A percentile compares a stretch with the other conserved stretches of the same genome.
phyloP scores from a whole-genome alignment of 352 stramenopile species.

The Blastocystis sp. region DNA sequence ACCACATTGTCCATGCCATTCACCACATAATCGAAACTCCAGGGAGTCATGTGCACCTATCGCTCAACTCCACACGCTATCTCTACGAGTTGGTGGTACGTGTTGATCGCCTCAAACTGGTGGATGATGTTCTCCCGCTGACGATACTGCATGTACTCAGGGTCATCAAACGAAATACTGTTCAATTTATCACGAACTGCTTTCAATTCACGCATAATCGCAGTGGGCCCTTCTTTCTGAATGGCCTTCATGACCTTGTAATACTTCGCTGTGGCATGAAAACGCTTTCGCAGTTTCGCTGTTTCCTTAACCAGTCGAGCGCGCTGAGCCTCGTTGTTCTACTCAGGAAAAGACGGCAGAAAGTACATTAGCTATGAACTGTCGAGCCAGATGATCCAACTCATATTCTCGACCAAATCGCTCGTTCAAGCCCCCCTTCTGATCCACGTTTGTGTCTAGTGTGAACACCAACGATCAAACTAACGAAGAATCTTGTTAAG shows the following conservation, averaged over 20 bases:
- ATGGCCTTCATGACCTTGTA: slow-evolving; percentile 54
- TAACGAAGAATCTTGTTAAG: slow-evolving; percentile 31
- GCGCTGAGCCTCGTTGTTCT: slow-evolving; percentile 39
- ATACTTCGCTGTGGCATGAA: slow-evolving; percentile 28
- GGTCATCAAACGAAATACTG: not conserved
- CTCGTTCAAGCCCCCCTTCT: slow-evolving; percentile 45
- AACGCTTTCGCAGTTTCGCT: slow-evolving; percentile 6
- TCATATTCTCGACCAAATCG: not conserved
- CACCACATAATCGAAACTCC: slow-evolving; percentile 37
- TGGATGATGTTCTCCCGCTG: slow-evolving; percentile 48
- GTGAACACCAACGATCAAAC: not conserved
- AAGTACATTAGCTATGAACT: slow-evolving; percentile 28
- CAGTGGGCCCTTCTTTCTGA: not conserved
- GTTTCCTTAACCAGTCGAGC: slow-evolving; percentile 12
- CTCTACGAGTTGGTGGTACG: not conserved
- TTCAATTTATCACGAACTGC: not conserved
- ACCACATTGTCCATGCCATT: slow-evolving; percentile 27
- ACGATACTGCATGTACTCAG: not conserved
- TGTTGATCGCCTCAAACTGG: slow-evolving; percentile 42
- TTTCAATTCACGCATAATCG: not conserved
- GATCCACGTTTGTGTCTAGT: slow-evolving; percentile 4
- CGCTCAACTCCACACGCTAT: not conserved
- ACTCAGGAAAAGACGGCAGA: not conserved
- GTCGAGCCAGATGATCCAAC: slow-evolving; percentile 30
- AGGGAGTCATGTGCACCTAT: slow-evolving; percentile 31